A percentile compares a stretch with the other conserved stretches of the same genome.
Conservation (phyloP, 306 rosid species). For the Adenanthera pavonina region DNA sequence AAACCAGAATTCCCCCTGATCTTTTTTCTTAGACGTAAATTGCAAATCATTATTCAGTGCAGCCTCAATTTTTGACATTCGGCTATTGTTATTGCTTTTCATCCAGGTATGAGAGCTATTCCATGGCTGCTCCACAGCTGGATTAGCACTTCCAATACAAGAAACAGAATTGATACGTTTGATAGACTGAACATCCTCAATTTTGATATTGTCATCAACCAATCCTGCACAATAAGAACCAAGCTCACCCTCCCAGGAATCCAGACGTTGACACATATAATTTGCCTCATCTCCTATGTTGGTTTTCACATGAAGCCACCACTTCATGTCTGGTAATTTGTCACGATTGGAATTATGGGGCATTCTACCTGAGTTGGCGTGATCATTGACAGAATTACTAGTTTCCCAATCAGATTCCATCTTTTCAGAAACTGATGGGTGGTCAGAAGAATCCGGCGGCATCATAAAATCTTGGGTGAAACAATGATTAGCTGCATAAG, state of each 20-base stretch:
- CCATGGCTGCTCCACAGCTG: constrained; percentile 41
- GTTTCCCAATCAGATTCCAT: constrained; percentile 52
- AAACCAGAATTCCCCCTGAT: constrained; percentile 51
- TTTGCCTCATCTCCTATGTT: constrained; percentile 49
- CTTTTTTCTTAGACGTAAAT: constrained; percentile 49
- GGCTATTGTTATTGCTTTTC: constrained; percentile 35
- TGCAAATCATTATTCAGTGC: constrained; percentile 39
- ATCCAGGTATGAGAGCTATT: constrained; percentile 44
- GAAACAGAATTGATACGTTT: constrained; percentile 42
- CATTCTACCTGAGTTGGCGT: constrained; percentile 35
- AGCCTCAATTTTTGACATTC: constrained; percentile 52
- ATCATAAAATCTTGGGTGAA: constrained; percentile 40
- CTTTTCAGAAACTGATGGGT: constrained; percentile 27
- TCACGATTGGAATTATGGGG: constrained; percentile 39
- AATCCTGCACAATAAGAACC: constrained; percentile 47
- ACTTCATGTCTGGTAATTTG: constrained; percentile 49
- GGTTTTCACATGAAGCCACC: constrained; percentile 78
- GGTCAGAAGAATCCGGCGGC: constrained; percentile 32
- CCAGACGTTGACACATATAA: constrained; percentile 47
- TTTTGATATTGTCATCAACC: constrained; percentile 42
- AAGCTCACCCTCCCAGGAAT: constrained; percentile 52
- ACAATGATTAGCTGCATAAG: constrained; percentile 35
- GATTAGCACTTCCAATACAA: constrained; percentile 35
- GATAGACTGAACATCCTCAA: constrained; percentile 40
- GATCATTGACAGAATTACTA: constrained; percentile 42